phyloP scores from a whole-genome alignment of 1,284 basidiomycete species.

The Phlebopus sp. region DNA sequence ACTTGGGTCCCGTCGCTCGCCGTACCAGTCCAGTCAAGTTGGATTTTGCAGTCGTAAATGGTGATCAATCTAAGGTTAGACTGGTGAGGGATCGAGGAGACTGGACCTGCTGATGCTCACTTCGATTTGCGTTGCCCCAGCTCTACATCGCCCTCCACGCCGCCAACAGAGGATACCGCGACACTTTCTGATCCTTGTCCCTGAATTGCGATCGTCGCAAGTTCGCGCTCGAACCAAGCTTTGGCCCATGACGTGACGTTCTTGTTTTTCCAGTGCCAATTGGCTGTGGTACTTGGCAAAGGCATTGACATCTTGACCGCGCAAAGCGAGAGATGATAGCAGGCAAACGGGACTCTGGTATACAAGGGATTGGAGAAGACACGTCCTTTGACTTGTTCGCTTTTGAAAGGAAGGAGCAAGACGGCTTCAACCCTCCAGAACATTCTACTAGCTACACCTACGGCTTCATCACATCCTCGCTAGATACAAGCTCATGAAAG shows the following conservation, averaged over 20 bases:
- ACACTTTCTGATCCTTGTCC: slow-evolving; percentile 54
- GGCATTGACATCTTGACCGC: slow-evolving; percentile 36
- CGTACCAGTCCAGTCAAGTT: slow-evolving; percentile 71
- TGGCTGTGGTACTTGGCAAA: slow-evolving; percentile 62
- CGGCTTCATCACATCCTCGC: too few species aligned
- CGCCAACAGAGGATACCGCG: slow-evolving; percentile 63
- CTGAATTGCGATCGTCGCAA: slow-evolving; percentile 58
- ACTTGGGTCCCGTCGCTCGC: slow-evolving; percentile 76
- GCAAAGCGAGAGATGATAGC: background rate
- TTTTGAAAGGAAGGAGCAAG: too few species aligned
- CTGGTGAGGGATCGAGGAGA: slow-evolving; percentile 6
- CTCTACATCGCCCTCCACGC: slow-evolving; percentile 85
- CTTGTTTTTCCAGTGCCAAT: slow-evolving; percentile 92
- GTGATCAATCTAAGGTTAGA: slow-evolving; percentile 75
- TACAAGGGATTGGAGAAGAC: too few species aligned
- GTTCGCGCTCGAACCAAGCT: slow-evolving; percentile 79
- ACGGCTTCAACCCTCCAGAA: too few species aligned
- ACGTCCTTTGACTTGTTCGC: too few species aligned
- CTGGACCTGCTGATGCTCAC: slow-evolving; percentile 46
- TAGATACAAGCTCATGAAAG: too few species aligned
- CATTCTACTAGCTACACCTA: too few species aligned
- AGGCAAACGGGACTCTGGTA: too few species aligned
- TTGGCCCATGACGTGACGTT: slow-evolving; percentile 74
- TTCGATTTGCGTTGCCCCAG: slow-evolving; percentile 94
- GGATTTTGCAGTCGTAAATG: slow-evolving; percentile 89